A percentile compares a stretch with the other conserved stretches of the same genome.
phyloP scores from a whole-genome alignment of 768 basidiomycete genomes.

The Boletus sp. region DNA sequence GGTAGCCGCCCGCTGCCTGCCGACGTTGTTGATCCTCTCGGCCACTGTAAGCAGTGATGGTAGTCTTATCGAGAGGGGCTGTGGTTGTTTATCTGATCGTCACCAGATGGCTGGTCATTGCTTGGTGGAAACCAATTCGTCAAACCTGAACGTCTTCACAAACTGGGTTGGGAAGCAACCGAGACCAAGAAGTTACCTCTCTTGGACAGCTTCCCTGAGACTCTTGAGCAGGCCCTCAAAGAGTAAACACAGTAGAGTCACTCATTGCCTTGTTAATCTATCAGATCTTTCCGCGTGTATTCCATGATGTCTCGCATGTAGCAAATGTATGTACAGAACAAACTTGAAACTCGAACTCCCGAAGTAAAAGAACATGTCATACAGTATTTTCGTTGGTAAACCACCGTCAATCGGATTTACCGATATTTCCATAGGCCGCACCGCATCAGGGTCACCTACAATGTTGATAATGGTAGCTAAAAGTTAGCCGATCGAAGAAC shows the following conservation, averaged over 20 bases:
- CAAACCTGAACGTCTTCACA: conserved; percentile 34
- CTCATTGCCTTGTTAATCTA: neutral
- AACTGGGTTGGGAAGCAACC: conserved; percentile 39
- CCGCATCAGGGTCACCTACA: conserved; percentile 2
- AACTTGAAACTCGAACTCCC: neutral
- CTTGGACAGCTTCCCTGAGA: conserved; percentile 27
- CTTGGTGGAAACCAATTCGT: conserved; percentile 38
- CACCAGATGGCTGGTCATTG: conserved; percentile 39
- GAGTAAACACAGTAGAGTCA: neutral
- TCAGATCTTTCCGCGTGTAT: neutral
- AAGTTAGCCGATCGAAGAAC: conserved; percentile 10
- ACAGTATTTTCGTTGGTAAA: conserved; percentile 1
- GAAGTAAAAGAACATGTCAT: neutral
- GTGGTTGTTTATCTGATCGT: neutral
- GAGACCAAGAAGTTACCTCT: conserved; percentile 26
- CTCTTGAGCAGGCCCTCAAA: conserved; percentile 27
- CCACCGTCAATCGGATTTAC: neutral
- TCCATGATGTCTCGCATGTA: neutral
- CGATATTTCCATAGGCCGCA: neutral
- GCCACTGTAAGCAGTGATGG: conserved; percentile 36
- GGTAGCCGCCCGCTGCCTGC: conserved; percentile 33
- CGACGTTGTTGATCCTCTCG: conserved; percentile 35
- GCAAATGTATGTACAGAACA: conserved; percentile 2
- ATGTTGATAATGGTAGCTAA: conserved; percentile 1
- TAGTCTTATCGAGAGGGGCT: neutral